Evolutionary conservation across 1,284 basidiomycete genomes (phyloP).

Genomic region (Calocybe gambosa): DNA sequence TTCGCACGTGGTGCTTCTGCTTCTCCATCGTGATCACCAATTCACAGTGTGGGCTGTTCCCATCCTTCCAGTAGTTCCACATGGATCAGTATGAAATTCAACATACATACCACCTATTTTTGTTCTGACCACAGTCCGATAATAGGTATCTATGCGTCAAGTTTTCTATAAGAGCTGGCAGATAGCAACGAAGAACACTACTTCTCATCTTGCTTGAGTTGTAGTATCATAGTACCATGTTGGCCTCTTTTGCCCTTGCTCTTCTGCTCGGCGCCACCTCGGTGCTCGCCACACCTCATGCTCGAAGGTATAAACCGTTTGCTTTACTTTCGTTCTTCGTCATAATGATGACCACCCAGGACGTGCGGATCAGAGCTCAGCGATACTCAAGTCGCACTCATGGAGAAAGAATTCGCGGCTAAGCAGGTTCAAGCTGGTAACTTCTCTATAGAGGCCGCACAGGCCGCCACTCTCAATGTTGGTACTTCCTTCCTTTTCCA

Average conservation of each 20-base stretch:
- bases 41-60: conserved; percentile 13
- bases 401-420: conserved; percentile 38
- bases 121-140: neutral
- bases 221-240: conserved; percentile 24
- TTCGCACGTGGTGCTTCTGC: conserved; percentile 9
- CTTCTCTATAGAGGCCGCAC: conserved; percentile 19
- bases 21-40: conserved; percentile 10
- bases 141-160: neutral
- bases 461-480: conserved; percentile 24
- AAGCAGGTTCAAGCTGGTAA: conserved; percentile 30
- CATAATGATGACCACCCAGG: conserved; percentile 18
- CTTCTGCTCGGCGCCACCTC: conserved; percentile 21
- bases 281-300: conserved; percentile 21
- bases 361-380: conserved; percentile 32
- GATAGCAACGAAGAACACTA: neutral
- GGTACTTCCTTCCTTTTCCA: conserved; percentile 3
- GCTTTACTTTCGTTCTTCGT: neutral
- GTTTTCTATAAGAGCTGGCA: conserved; percentile 7
- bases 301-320: conserved; percentile 3
- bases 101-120: neutral
- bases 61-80: conserved; percentile 4
- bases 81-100: neutral
- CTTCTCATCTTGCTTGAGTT: conserved; percentile 10
- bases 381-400: conserved; percentile 28
- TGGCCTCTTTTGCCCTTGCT: conserved; percentile 19